Evolutionary conservation across 306 rosid species (phyloP).

Genomic region (Quercus dentata): DNA sequence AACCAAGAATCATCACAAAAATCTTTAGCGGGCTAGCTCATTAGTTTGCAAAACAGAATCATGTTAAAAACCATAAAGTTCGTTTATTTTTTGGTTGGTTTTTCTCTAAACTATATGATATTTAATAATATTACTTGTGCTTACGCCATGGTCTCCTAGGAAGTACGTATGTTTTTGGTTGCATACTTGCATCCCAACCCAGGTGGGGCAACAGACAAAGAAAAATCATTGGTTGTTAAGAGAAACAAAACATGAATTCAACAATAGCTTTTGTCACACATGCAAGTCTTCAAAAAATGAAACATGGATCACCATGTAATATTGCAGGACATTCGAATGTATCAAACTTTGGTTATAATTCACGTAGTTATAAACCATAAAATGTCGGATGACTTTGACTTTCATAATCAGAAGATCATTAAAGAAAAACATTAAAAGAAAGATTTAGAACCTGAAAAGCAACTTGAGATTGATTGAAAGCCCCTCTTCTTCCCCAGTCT

Average conservation of each 20-base stretch:
- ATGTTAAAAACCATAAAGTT: neutral
- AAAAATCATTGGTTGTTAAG: neutral
- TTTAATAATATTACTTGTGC: too few species aligned
- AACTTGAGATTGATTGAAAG: slow-evolving; percentile 45
- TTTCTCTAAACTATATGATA: too few species aligned
- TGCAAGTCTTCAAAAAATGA: neutral
- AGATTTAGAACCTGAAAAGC: slow-evolving; percentile 38
- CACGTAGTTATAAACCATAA: too few species aligned
- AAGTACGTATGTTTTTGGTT: too few species aligned
- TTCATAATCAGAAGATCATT: too few species aligned
- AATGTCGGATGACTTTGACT: too few species aligned
- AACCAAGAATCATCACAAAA: neutral
- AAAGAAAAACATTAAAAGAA: neutral
- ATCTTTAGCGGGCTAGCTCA: neutral
- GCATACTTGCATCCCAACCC: neutral
- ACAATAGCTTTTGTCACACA: neutral
- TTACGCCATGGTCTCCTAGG: too few species aligned
- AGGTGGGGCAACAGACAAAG: neutral
- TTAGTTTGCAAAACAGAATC: neutral
- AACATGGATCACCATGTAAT: too few species aligned
- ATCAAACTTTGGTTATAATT: neutral
- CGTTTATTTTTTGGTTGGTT: too few species aligned
- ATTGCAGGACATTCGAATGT: neutral
- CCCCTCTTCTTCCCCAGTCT: slow-evolving; percentile 63
- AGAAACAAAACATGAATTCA: neutral